Conservation (phyloP, 352 stramenopile species). For the Phytopythium aichiense region DNA sequence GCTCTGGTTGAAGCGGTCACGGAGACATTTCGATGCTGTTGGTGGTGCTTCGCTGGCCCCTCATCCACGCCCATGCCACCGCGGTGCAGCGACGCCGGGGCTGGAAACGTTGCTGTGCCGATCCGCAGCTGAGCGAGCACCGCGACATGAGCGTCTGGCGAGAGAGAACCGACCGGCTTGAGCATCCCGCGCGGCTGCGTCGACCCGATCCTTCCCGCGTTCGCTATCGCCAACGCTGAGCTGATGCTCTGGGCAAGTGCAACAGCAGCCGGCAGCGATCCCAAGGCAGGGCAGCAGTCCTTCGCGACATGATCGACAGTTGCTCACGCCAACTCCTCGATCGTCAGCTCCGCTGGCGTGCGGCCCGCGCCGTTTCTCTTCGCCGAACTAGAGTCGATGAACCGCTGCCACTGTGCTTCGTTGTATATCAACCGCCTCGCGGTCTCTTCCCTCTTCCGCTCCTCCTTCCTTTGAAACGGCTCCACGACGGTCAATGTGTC, state of each 20-base stretch:
- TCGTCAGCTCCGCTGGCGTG: constrained; percentile 15
- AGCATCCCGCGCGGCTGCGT: neutral
- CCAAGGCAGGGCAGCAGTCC: neutral
- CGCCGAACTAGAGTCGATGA: neutral
- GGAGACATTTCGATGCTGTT: neutral
- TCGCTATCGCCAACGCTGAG: neutral
- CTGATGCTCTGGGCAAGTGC: neutral
- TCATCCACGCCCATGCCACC: neutral
- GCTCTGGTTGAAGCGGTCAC: neutral
- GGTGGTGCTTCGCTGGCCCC: neutral
- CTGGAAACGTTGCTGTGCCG: neutral
- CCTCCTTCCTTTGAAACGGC: neutral
- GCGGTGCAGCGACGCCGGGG: neutral
- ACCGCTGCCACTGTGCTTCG: neutral
- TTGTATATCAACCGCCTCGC: neutral
- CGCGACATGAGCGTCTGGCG: neutral
- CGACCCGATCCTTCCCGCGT: neutral
- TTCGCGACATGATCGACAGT: neutral
- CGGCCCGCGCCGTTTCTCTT: neutral
- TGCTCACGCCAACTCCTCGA: constrained; percentile 29
- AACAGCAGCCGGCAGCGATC: neutral
- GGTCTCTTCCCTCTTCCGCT: neutral
- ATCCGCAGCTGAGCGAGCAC: neutral
- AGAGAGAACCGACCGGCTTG: neutral
- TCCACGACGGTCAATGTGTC: neutral